Conservation (phyloP, 441 rosid species). For the Isatis lusitanica region DNA sequence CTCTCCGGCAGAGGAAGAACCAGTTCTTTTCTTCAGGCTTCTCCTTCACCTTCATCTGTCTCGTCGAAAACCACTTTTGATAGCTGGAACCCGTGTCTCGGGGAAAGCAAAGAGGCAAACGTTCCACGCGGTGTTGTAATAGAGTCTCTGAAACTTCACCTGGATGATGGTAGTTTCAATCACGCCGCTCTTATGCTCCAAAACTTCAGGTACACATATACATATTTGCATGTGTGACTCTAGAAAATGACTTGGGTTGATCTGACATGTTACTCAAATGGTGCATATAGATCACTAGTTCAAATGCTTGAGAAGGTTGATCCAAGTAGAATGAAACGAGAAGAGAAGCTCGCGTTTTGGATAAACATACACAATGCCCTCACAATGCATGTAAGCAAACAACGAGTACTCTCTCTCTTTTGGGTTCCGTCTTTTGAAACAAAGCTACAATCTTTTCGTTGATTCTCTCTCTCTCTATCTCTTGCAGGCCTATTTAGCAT, state of each 20-base stretch:
- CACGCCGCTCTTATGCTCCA: slow-evolving; percentile 61
- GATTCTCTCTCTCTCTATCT: slow-evolving; percentile 22
- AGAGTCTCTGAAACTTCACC: slow-evolving; percentile 59
- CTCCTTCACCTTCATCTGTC: slow-evolving; percentile 66
- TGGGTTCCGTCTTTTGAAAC: background rate
- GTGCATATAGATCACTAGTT: slow-evolving; percentile 57
- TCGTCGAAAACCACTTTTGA: slow-evolving; percentile 68
- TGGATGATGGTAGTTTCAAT: slow-evolving; percentile 62
- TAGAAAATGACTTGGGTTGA: background rate
- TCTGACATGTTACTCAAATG: background rate
- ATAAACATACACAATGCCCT: slow-evolving; percentile 79
- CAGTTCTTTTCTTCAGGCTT: slow-evolving; percentile 41
- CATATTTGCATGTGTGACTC: background rate
- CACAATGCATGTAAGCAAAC: slow-evolving; percentile 69
- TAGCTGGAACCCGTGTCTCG: slow-evolving; percentile 45
- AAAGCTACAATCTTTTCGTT: background rate
- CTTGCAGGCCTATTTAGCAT: slow-evolving; percentile 78
- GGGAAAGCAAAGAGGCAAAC: slow-evolving; percentile 46
- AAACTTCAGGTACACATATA: slow-evolving; percentile 55
- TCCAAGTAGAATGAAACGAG: slow-evolving; percentile 71
- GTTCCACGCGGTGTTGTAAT: slow-evolving; percentile 42
- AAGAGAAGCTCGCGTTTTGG: slow-evolving; percentile 82
- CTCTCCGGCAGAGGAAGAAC: slow-evolving; percentile 44
- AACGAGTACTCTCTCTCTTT: background rate
- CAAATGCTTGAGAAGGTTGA: slow-evolving; percentile 74